Base-by-base conservation (phyloP, 2,329 filamentous ascomycete genomes). In the Fusarium citri region DNA sequence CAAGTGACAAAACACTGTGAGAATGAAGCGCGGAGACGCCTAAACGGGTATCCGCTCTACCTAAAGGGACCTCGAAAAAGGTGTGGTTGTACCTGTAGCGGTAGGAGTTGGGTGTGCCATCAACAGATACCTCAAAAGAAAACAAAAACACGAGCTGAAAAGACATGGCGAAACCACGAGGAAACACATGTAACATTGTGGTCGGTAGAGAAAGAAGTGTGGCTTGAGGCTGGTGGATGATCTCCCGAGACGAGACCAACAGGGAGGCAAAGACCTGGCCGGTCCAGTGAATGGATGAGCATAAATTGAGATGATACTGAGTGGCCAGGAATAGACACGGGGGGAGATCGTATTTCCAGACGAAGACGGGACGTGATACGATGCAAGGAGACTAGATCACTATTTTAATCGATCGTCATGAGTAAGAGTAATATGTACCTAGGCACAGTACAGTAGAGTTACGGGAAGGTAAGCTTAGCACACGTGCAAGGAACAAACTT, bases 31-130 rank as follows among this genome's bases (percentile, higher is more conserved):
- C 47, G 41, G 18, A 15, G 23, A 20, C 28, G 40, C 41, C 28
- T 20, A 50, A 57, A 49, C 47, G 25, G 31, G 43, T 45, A n/a
- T 31, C 46, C 46, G 54, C 41, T 47, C 40, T 28, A 45, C 28
- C 28, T 20, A 31, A 60, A 57, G 26, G 40, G 20, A 50, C 43
- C 10, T 45, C 43, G 30, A 49, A 22, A 23, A 59, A 51, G 46
- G 59, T 67, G 68, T 71, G 69, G 69, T 68, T 31, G 63, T 72
- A 72, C 69, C 43, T 48, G 63, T 59, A 37, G 46, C 37, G 57
- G 57, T 43, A 40, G 14, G 43, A 49, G 54, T 15, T 37, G 18
- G 45, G 43, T 12, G 28, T 28, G 16, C 5, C 25, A 48, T n/a
- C 46, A 30, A 15, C 4, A 20, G 26, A 9, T 22, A 48, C 55